phyloP scores from a whole-genome alignment of 139 green algal genomes.

The Mesotaenium endlicherianum region DNA sequence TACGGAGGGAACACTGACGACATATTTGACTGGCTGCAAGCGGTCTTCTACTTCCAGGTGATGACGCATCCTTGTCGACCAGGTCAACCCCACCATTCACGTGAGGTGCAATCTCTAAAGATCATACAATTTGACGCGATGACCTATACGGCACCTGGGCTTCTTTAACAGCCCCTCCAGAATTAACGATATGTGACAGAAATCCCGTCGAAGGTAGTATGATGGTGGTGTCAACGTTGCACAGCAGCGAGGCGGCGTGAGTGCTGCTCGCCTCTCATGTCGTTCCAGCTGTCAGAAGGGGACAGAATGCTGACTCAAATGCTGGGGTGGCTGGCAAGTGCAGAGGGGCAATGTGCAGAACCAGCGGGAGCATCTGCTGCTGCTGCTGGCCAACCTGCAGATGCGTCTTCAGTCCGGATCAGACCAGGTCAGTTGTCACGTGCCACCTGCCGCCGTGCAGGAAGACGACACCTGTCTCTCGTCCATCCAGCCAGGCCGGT shows the following conservation, averaged over 20 bases:
- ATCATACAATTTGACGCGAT: no score
- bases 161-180: no score
- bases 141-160: no score
- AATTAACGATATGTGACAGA: no score
- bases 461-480: no score
- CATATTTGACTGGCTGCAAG: constrained; percentile 35
- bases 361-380: constrained; percentile 43
- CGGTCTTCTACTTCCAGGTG: constrained; percentile 35
- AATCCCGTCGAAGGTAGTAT: no score
- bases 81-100: not conserved
- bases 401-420: not conserved
- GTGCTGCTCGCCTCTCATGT: no score
- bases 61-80: not conserved
- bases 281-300: no score
- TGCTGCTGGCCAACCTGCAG: constrained; percentile 41
- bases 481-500: no score
- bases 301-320: not conserved
- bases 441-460: no score
- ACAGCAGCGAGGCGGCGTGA: not conserved
- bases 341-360: constrained; percentile 45
- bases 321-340: not conserved
- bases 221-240: no score
- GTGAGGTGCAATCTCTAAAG: not conserved
- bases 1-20: not conserved
- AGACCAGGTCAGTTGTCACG: no score